Percentiles rank a stretch among this genome's conserved stretches.
These are phyloP conservation scores for Sugiyamaella neomexicana DNA, from an alignment of 1,139 yeast genomes.

Conservation along the genomic window DNA sequence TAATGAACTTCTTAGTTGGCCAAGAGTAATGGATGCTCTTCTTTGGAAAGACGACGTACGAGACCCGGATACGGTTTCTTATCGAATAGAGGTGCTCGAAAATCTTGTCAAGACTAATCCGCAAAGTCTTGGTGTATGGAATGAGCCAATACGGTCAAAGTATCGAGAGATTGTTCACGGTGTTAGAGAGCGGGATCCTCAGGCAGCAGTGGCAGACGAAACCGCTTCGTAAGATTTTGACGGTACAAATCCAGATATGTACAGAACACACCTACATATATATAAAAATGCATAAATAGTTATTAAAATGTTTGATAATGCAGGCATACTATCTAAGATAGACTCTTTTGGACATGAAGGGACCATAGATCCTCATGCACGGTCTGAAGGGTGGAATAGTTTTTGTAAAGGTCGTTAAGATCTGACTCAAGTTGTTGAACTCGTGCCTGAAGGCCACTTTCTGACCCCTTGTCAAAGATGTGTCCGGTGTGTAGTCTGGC, in stretches of 20 bases:
- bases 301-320: neutral
- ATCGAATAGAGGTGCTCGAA: conserved; percentile 31
- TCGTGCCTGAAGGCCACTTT: conserved; percentile 28
- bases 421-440: conserved; percentile 33
- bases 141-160: conserved; percentile 26
- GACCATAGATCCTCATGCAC: conserved; percentile 36
- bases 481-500: conserved; percentile 24
- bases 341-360: conserved; percentile 24
- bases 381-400: conserved; percentile 28
- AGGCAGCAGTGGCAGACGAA: conserved; percentile 28
- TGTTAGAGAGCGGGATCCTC: conserved; percentile 23
- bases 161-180: conserved; percentile 28
- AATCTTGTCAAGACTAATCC: conserved; percentile 25
- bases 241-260: no score
- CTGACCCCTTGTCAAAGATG: conserved; percentile 24
- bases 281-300: conserved; percentile 6
- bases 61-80: conserved; percentile 27
- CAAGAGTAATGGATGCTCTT: conserved; percentile 32
- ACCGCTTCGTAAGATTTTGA: conserved; percentile 20
- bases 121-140: conserved; percentile 29
- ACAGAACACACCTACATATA: no score
- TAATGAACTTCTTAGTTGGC: conserved; percentile 30
- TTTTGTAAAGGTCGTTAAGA: conserved; percentile 26
- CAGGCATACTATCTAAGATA: conserved; percentile 1
- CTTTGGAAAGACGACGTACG: conserved; percentile 27